phyloP scores from a whole-genome alignment of 2,329 filamentous ascomycete genomes.

The Microdochium trichocladiopsis region DNA sequence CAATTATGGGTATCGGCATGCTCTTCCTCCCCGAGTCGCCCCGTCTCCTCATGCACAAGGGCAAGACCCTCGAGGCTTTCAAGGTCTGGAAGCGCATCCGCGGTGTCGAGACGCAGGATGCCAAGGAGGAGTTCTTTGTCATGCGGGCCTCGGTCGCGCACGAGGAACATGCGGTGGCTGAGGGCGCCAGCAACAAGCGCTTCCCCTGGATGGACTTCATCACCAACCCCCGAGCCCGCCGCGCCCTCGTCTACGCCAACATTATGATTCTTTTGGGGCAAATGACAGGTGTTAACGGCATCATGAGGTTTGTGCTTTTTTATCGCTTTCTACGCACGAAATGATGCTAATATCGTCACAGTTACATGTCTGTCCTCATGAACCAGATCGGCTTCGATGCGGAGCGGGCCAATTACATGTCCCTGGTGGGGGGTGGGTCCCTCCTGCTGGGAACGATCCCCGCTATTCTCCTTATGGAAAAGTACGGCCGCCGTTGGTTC shows the following conservation, averaged over 20 bases:
- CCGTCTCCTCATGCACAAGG: slow-evolving; percentile 64
- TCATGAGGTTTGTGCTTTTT: slow-evolving; percentile 47
- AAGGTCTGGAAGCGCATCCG: slow-evolving; percentile 69
- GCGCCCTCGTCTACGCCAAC: slow-evolving; percentile 60
- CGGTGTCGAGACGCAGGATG: slow-evolving; percentile 46
- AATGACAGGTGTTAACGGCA: slow-evolving; percentile 62
- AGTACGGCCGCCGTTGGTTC: slow-evolving; percentile 67
- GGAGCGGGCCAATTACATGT: slow-evolving; percentile 64
- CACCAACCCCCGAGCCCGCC: slow-evolving; percentile 59
- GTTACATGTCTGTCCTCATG: slow-evolving; percentile 64
- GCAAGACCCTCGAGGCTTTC: slow-evolving; percentile 50
- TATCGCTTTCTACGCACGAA: too few relatives aligned
- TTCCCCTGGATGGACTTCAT: slow-evolving; percentile 71
- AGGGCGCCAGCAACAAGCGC: slow-evolving; percentile 42
- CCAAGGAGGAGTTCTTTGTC: slow-evolving; percentile 63
- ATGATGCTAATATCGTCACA: too few relatives aligned
- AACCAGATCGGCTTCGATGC: slow-evolving; percentile 58
- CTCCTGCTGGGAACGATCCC: slow-evolving; percentile 63
- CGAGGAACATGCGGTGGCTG: slow-evolving; percentile 45
- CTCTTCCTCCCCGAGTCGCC: slow-evolving; percentile 66
- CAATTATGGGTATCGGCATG: slow-evolving; percentile 56
- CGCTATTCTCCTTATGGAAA: slow-evolving; percentile 65
- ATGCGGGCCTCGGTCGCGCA: slow-evolving; percentile 58
- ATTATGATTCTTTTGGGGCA: slow-evolving; percentile 60
- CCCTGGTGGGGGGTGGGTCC: slow-evolving; percentile 61